phyloP scores from a whole-genome alignment of 768 basidiomycete genomes.

The Collybia sordida region DNA sequence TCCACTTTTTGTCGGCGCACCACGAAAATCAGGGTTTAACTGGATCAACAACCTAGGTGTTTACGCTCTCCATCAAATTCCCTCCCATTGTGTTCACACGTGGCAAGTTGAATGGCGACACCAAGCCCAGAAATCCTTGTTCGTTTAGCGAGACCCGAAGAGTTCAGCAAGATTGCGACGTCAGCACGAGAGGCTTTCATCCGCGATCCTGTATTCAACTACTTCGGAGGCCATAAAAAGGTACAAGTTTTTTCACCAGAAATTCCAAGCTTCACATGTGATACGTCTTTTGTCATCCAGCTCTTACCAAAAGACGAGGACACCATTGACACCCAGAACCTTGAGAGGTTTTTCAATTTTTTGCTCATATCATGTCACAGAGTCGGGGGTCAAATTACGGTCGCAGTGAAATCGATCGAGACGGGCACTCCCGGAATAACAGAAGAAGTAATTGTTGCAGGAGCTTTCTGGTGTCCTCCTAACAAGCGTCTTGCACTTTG shows the following conservation, averaged over 20 bases:
- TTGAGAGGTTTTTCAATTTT: slow-evolving; percentile 16
- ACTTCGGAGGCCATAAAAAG: slow-evolving; percentile 22
- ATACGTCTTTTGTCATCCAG: no score
- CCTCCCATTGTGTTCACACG: no score
- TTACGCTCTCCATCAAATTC: no score
- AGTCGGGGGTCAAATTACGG: slow-evolving; percentile 24
- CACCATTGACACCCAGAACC: slow-evolving; percentile 10
- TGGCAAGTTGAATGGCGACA: neutral
- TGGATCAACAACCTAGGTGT: no score
- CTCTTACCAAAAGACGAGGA: neutral
- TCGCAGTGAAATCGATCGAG: slow-evolving; percentile 17
- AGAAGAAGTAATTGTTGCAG: slow-evolving; percentile 20
- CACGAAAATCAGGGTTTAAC: no score
- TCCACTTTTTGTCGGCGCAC: no score
- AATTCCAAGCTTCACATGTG: no score
- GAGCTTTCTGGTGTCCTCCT: slow-evolving; percentile 26
- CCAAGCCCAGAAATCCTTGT: neutral
- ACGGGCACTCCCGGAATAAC: neutral
- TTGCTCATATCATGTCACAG: slow-evolving; percentile 16
- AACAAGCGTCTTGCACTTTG: slow-evolving; percentile 20
- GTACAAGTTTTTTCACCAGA: slow-evolving; percentile 5
- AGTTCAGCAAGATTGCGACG: slow-evolving; percentile 19
- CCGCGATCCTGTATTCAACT: slow-evolving; percentile 27
- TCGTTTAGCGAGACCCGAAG: slow-evolving; percentile 19
- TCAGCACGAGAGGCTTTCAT: slow-evolving; percentile 22